A percentile compares a stretch with the other conserved stretches of the same genome.
Conservation (phyloP, 176 grass and related monocot species). For the Metroxylon sagu region DNA sequence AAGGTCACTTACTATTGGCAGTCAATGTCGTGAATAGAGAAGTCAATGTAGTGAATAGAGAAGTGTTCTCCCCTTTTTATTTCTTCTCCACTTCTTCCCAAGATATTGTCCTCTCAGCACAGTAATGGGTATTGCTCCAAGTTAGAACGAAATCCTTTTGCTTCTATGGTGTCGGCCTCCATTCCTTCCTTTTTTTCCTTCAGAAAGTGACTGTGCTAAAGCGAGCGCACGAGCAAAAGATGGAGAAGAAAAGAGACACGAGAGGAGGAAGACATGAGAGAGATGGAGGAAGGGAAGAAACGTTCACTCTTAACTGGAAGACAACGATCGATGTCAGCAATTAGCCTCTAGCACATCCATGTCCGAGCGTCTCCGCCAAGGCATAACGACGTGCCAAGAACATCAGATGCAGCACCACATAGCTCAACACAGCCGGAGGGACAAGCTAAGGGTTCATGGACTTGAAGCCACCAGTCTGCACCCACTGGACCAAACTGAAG, state of each 20-base stretch:
- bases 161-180: no score
- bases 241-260: constrained; percentile 27
- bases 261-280: neutral
- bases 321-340: no score
- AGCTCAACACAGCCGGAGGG: constrained; percentile 85
- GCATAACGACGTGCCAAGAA: constrained; percentile 34
- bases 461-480: constrained; percentile 39
- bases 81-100: no score
- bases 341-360: constrained; percentile 34
- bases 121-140: no score
- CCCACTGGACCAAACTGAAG: constrained; percentile 39
- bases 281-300: constrained; percentile 22
- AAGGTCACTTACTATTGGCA: no score
- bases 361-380: constrained; percentile 87
- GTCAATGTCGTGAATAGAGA: no score
- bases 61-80: no score
- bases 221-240: constrained; percentile 2
- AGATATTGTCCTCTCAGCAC: no score
- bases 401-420: constrained; percentile 44
- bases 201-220: no score
- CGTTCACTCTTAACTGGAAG: constrained; percentile 12
- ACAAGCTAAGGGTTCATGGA: constrained; percentile 80
- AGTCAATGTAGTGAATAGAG: no score
- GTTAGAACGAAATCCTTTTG: no score
- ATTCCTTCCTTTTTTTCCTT: no score